Evolutionary conservation across 129 eudicot genomes (phyloP).

Genomic region (Cynara cardunculus): DNA sequence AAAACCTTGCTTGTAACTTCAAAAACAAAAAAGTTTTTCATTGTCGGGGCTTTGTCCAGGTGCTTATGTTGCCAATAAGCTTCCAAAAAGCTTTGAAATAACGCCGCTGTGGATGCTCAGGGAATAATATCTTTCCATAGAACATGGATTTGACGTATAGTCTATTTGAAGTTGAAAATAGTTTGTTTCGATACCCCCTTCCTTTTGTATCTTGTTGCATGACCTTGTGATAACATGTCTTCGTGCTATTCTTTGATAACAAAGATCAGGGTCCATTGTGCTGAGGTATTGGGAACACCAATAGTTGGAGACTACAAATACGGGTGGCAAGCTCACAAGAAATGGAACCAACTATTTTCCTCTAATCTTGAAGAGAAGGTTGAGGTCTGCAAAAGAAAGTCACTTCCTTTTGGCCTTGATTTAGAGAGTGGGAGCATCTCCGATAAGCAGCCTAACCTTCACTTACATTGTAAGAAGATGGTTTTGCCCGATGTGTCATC

Average conservation of each 20-base stretch:
- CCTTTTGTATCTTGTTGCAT: background rate
- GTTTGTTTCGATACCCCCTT: background rate
- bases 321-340: constrained; percentile 96
- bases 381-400: constrained; percentile 17
- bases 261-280: constrained; percentile 94
- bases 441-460: constrained; percentile 73
- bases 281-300: constrained; percentile 97
- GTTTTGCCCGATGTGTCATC: constrained; percentile 60
- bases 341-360: constrained; percentile 35
- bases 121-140: background rate
- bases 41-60: background rate
- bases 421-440: constrained; percentile 65
- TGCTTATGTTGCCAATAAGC: background rate
- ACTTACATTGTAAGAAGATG: constrained; percentile 92
- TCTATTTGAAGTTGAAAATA: background rate
- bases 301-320: constrained; percentile 98
- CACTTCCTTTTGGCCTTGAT: constrained; percentile 45
- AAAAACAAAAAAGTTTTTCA: background rate
- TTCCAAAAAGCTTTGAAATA: background rate
- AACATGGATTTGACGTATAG: background rate
- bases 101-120: background rate
- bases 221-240: background rate
- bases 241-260: background rate
- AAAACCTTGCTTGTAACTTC: background rate
- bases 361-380: constrained; percentile 21